Percentiles rank a stretch among this genome's conserved stretches.
Conservation (phyloP, 768 basidiomycete species). For the Lentinula edodes region DNA sequence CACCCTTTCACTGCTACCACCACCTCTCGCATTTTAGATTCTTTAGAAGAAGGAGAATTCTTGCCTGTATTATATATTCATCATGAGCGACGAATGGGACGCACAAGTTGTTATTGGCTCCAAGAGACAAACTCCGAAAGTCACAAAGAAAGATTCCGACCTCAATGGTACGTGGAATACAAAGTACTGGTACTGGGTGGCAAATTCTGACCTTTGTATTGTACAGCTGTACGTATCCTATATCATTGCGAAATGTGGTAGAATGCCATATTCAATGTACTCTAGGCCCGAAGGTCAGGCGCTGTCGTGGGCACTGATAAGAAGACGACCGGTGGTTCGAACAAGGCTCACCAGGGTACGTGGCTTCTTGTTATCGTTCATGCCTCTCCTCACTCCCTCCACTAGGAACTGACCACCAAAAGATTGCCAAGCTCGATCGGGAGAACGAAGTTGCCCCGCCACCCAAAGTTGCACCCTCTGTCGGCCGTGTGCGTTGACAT, state of each 20-base stretch:
- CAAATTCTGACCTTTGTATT: conserved; percentile 11
- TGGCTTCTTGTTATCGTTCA: conserved; percentile 8
- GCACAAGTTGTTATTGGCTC: conserved; percentile 66
- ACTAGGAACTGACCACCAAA: conserved; percentile 86
- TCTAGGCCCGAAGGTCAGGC: conserved; percentile 69
- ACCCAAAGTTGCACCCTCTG: conserved; percentile 64
- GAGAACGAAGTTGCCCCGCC: conserved; percentile 96
- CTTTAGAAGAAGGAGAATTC: neutral
- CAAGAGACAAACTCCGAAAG: conserved; percentile 56
- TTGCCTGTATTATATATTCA: conserved; percentile 11
- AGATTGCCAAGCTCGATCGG: conserved; percentile 88
- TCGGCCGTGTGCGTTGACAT: conserved; percentile 56
- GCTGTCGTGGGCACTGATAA: conserved; percentile 81
- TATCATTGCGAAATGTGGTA: neutral
- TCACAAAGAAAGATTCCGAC: conserved; percentile 58
- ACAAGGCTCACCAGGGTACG: conserved; percentile 75
- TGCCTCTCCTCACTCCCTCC: neutral
- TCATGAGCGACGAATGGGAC: conserved; percentile 58
- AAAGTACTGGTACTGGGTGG: neutral
- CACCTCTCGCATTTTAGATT: conserved; percentile 1
- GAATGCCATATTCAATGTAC: neutral
- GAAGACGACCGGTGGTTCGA: conserved; percentile 60
- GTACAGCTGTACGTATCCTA: conserved; percentile 46
- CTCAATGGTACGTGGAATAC: conserved; percentile 39
- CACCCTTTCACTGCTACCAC: neutral